phyloP scores from a whole-genome alignment of 805 yeast species.

The Metschnikowia cubensis region DNA sequence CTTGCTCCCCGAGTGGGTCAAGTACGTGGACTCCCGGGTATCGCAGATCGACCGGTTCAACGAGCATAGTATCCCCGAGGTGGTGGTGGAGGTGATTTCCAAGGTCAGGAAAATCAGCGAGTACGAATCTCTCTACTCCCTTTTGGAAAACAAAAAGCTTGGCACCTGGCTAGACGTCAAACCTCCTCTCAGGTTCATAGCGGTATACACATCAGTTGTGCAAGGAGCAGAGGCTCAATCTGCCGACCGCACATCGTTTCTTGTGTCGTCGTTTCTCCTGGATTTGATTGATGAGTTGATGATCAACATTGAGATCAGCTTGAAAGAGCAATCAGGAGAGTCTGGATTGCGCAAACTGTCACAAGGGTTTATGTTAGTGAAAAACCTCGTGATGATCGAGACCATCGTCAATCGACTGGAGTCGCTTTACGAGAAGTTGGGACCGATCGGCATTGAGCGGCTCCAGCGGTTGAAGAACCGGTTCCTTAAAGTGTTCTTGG shows the following conservation, averaged over 20 bases:
- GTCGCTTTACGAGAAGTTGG: constrained; percentile 51
- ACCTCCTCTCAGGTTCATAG: constrained; percentile 48
- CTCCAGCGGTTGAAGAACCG: constrained; percentile 67
- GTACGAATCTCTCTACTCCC: constrained; percentile 48
- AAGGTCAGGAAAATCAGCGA: constrained; percentile 62
- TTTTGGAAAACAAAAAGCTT: constrained; percentile 49
- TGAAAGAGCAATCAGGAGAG: constrained; percentile 34
- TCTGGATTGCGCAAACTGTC: constrained; percentile 35
- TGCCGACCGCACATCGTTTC: constrained; percentile 22
- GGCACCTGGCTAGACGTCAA: constrained; percentile 67
- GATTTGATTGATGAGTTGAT: constrained; percentile 77
- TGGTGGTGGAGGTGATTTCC: constrained; percentile 69
- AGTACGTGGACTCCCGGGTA: constrained; percentile 51
- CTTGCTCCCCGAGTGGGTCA: constrained; percentile 55
- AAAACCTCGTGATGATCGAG: constrained; percentile 71
- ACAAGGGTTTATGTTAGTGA: constrained; percentile 68
- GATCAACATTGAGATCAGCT: constrained; percentile 58
- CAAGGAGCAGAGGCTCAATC: constrained; percentile 29
- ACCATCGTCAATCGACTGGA: constrained; percentile 59
- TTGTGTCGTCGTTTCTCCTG: constrained; percentile 63
- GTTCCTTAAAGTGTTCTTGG: constrained; percentile 65
- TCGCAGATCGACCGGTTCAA: constrained; percentile 49
- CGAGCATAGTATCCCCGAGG: constrained; percentile 69
- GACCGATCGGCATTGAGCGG: constrained; percentile 57
- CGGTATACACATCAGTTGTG: constrained; percentile 46